phyloP scores from a whole-genome alignment of 139 green algal species.

The Diplosphaera chodatii region DNA sequence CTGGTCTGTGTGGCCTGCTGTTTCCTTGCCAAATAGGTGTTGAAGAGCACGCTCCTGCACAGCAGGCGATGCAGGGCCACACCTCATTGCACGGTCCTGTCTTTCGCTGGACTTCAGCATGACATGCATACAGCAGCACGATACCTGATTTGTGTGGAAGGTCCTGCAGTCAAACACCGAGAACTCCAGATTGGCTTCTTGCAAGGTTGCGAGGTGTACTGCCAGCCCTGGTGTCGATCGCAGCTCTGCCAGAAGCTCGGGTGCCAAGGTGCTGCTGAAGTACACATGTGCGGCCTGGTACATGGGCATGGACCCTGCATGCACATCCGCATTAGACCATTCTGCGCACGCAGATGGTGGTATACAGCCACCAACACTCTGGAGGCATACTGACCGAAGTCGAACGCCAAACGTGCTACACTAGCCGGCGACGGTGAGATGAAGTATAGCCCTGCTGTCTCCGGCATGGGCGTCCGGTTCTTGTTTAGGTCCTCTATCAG shows the following conservation, averaged over 20 bases:
- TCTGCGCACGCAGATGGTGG: no score
- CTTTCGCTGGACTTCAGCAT: neutral
- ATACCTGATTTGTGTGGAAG: neutral
- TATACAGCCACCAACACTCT: no score
- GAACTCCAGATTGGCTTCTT: neutral
- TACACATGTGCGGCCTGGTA: neutral
- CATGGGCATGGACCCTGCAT: neutral
- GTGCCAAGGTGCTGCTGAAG: neutral
- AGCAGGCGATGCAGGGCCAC: no score
- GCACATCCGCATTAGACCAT: no score
- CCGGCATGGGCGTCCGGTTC: neutral
- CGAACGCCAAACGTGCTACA: neutral
- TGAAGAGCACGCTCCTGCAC: neutral
- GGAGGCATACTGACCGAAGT: no score
- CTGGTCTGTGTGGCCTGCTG: neutral
- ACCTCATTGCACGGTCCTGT: no score
- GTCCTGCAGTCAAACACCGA: neutral
- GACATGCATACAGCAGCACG: neutral
- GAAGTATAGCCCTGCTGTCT: neutral
- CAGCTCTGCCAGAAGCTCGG: neutral
- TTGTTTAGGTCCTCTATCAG: neutral
- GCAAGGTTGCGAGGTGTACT: neutral
- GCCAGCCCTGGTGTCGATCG: neutral
- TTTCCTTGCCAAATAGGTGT: neutral
- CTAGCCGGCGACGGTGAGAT: neutral